phyloP scores from a whole-genome alignment of 805 yeast species.

The Yarrowia sp. region DNA sequence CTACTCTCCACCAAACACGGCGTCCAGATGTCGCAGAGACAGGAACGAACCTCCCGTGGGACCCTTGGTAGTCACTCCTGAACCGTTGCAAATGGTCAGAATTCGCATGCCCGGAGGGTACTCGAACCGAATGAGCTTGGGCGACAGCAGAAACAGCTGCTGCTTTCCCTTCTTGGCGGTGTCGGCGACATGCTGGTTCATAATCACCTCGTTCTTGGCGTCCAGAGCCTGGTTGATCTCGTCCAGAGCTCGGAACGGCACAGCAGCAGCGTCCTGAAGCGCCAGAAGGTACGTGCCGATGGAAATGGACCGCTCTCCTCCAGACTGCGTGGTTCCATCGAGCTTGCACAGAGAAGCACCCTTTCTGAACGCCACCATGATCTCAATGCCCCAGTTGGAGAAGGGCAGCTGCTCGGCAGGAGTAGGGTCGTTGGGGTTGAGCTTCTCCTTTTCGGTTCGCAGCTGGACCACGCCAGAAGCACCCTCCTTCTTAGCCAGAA shows the following conservation, averaged over 20 bases:
- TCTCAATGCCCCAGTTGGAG: slow-evolving; percentile 82
- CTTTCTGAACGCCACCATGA: slow-evolving; percentile 85
- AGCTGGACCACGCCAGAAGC: slow-evolving; percentile 9
- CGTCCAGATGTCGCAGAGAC: not conserved
- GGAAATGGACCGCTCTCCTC: slow-evolving; percentile 97
- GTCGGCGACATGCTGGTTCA: slow-evolving; percentile 32
- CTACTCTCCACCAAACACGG: not conserved
- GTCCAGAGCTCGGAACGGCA: slow-evolving; percentile 95
- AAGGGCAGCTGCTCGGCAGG: slow-evolving; percentile 47
- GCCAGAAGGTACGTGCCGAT: slow-evolving; percentile 91
- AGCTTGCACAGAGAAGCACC: slow-evolving; percentile 71
- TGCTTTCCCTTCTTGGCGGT: not conserved
- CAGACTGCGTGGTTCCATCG: slow-evolving; percentile 91
- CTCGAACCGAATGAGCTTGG: slow-evolving; percentile 34
- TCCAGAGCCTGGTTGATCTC: slow-evolving; percentile 99
- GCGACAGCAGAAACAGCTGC: slow-evolving; percentile 35
- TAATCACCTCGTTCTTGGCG: slow-evolving; percentile 70
- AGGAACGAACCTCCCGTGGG: not conserved
- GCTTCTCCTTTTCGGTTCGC: slow-evolving; percentile 1
- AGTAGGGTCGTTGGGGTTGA: not conserved
- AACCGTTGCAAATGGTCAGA: slow-evolving; percentile 25
- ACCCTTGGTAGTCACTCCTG: slow-evolving; percentile 12
- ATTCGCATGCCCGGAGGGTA: slow-evolving; percentile 21
- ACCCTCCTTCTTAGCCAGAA: not conserved
- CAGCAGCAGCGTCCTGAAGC: slow-evolving; percentile 81